These are phyloP conservation scores for Saprolegnia diclina DNA, from an alignment of 352 stramenopile genomes.

Conservation along the genomic window DNA sequence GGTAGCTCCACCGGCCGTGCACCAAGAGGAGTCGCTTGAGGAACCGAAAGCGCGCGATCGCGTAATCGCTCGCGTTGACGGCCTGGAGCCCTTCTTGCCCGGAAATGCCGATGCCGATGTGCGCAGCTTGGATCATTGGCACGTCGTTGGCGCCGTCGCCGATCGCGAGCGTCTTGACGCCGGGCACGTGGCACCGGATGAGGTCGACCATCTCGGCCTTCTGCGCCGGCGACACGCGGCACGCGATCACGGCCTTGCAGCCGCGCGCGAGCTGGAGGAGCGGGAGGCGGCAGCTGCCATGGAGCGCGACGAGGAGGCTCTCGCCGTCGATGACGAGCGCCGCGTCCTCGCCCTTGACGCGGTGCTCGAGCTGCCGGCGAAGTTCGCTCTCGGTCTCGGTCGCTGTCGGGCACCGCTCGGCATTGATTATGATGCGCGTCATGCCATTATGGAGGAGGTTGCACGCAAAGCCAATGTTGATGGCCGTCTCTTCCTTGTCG, in stretches of 20 bases:
- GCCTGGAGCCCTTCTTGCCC: constrained; percentile 90
- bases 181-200: constrained; percentile 65
- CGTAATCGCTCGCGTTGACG: constrained; percentile 92
- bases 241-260: constrained; percentile 85
- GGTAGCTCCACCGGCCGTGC: constrained; percentile 89
- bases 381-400: constrained; percentile 50
- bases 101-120: constrained; percentile 88
- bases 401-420: constrained; percentile 44
- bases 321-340: constrained; percentile 74
- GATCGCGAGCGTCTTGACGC: constrained; percentile 68
- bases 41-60: constrained; percentile 91
- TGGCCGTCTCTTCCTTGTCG: constrained; percentile 92
- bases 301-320: constrained; percentile 53
- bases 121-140: constrained; percentile 91
- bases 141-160: constrained; percentile 95
- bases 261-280: constrained; percentile 69
- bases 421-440: constrained; percentile 62
- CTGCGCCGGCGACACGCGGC: constrained; percentile 78
- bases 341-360: neutral
- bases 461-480: constrained; percentile 87
- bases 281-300: constrained; percentile 34
- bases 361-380: constrained; percentile 27
- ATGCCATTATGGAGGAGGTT: constrained; percentile 74
- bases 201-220: constrained; percentile 81
- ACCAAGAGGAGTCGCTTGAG: constrained; percentile 87